A percentile compares a stretch with the other conserved stretches of the same genome.
Conservation (phyloP, 805 yeast genomes). For the Metschnikowia bowlesiae region DNA sequence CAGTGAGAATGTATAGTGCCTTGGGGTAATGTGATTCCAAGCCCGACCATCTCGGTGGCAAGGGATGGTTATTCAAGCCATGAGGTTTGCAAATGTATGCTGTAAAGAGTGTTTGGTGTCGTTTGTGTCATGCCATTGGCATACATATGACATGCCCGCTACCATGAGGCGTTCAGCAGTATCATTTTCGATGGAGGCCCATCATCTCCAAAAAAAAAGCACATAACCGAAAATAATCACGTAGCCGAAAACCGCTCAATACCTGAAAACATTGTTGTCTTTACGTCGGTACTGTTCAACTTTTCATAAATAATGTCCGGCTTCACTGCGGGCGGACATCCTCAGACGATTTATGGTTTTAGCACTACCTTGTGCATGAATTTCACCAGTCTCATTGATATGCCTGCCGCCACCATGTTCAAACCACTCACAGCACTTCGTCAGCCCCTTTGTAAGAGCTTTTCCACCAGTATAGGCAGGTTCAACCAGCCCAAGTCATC, state of each 20-base stretch:
- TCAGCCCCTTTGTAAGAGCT: slow-evolving; percentile 8
- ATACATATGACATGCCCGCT: no score
- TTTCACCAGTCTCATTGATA: not conserved
- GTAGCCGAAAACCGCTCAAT: not conserved
- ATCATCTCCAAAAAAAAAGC: not conserved
- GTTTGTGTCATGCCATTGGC: not conserved
- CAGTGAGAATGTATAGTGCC: not conserved
- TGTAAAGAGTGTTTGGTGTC: not conserved
- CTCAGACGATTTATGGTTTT: not conserved
- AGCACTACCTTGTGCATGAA: not conserved
- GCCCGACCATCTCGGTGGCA: not conserved
- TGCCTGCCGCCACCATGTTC: slow-evolving; percentile 5
- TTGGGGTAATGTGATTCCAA: no score
- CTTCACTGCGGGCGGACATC: not conserved
- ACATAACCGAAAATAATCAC: not conserved
- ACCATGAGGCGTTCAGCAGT: not conserved
- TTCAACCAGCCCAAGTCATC: slow-evolving; percentile 33
- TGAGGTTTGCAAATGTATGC: no score
- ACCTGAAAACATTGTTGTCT: no score
- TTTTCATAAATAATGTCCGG: not conserved
- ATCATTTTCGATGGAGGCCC: not conserved
- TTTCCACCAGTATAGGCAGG: slow-evolving; percentile 8
- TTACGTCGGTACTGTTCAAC: no score
- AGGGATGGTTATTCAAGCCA: not conserved
- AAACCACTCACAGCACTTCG: slow-evolving; percentile 5